Evolutionary conservation across 139 green algal genomes (phyloP).

Genomic region (Auxenochlorella pyrenoidosa): DNA sequence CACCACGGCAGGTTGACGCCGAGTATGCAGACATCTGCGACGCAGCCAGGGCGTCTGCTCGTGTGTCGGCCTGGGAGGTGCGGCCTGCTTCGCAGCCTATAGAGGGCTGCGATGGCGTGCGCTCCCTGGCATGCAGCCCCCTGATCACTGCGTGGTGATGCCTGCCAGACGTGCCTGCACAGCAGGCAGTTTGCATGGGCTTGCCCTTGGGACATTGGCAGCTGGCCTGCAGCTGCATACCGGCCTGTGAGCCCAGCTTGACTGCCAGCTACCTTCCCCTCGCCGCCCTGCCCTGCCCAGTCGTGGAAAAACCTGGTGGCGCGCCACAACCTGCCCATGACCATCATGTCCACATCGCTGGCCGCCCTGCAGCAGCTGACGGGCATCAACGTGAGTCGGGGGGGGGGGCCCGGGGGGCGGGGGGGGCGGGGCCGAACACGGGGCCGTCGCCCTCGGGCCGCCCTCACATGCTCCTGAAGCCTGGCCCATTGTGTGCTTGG

Average conservation of each 20-base stretch:
- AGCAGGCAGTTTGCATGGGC: too few species aligned
- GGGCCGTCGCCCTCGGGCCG: too few species aligned
- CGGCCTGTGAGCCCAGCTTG: too few species aligned
- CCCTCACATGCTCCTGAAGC: too few species aligned
- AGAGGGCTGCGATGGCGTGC: too few species aligned
- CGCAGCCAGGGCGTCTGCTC: constrained; percentile 2
- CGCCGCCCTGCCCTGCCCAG: neutral
- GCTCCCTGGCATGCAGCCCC: too few species aligned
- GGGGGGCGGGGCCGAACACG: too few species aligned
- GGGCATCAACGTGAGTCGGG: constrained; percentile 19
- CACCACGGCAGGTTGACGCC: constrained; percentile 2
- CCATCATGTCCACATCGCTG: constrained; percentile 12
- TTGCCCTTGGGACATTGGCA: too few species aligned
- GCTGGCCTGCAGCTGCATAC: too few species aligned
- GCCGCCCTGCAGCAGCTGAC: constrained; percentile 38
- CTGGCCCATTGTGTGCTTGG: too few species aligned
- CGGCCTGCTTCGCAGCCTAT: neutral
- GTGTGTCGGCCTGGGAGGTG: constrained; percentile 8
- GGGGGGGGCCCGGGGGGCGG: too few species aligned
- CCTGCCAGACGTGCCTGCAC: neutral
- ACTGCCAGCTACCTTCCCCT: too few species aligned
- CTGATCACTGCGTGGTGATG: neutral
- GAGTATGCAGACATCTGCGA: constrained; percentile 31
- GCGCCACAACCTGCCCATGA: constrained; percentile 27
- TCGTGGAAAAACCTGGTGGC: constrained; percentile 17